Base-by-base conservation (phyloP, 331 rosid genomes). In the Cydonia oblonga region DNA sequence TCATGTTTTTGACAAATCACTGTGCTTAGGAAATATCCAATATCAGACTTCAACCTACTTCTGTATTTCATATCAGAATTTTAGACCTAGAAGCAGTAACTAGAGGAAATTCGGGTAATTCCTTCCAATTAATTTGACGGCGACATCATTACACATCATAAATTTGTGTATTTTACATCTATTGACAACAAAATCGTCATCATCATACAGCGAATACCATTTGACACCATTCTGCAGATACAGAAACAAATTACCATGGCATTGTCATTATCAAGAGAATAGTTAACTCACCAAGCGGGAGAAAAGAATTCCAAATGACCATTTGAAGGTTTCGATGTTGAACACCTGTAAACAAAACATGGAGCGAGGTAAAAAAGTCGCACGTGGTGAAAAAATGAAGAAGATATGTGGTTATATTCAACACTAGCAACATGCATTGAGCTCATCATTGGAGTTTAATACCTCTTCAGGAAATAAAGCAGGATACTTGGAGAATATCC, bases 271-370 rank as follows among this genome's bases (percentile, higher is more conserved):
- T 79, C 22, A 58, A 14, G 4, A 0, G 11, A 35, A 7, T 24
- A 58, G 25, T 66, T 65, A 38, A 80, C 98, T 86, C 82, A 93
- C 98, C 98, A 93, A 72, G 64, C 97, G 98, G 3, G 97, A 93
- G 89, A 93, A 90, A 75, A 93, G 95, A 80, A 93, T 93, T n/a
- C 98, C 98, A 65, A 93, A 93, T 25, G 98, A 93, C 98, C 98
- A 93, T 78, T 83, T 93, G 91, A 90, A 93, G 78, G 92, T 86
- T 76, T 87, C 96, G 9, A 93, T 73, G 80, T 93, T 90, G 86
- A 89, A 93, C 73, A 93, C 89, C 98, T 93, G 88, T 75, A 80
- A 84, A 83, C 59, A 51, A 81, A 30, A 71, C 57, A 87, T 40
- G 32, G 51, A 69, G 30, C 52, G 42, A 35, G 72, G 68, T 82